Percentiles rank a stretch among this genome's conserved stretches.
Conservation (phyloP, 2,329 filamentous ascomycete species). For the Cercospora sp. region DNA sequence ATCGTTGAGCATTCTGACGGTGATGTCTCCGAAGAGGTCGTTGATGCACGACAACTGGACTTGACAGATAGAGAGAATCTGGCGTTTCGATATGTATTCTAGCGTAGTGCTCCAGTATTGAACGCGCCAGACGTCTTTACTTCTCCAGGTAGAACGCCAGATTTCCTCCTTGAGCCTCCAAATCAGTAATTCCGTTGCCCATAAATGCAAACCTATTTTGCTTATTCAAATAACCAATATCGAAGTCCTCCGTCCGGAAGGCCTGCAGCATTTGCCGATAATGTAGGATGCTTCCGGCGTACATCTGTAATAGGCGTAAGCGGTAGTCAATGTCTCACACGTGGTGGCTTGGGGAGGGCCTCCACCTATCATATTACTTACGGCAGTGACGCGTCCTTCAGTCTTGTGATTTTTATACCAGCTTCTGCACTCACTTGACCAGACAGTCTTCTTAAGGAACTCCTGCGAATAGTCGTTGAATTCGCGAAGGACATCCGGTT, state of each 20-base stretch:
- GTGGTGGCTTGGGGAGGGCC: no score
- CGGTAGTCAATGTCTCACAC: no score
- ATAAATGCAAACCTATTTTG: slow-evolving; percentile 19
- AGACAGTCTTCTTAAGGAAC: slow-evolving; percentile 54
- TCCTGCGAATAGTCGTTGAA: slow-evolving; percentile 51
- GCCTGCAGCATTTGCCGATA: slow-evolving; percentile 18
- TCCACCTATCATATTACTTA: background rate
- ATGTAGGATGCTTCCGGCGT: slow-evolving; percentile 19
- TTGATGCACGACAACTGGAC: slow-evolving; percentile 30
- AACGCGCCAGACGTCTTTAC: slow-evolving; percentile 30
- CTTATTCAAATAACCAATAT: slow-evolving; percentile 14
- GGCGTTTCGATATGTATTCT: slow-evolving; percentile 17
- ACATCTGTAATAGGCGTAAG: slow-evolving; percentile 8
- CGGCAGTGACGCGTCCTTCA: slow-evolving; percentile 38
- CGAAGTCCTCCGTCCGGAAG: slow-evolving; percentile 19
- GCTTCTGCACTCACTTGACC: slow-evolving; percentile 52
- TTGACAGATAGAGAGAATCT: slow-evolving; percentile 32
- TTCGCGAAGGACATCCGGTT: slow-evolving; percentile 48
- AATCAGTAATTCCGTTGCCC: slow-evolving; percentile 18
- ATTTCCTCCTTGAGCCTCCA: slow-evolving; percentile 14
- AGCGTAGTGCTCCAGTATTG: background rate
- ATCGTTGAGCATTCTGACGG: slow-evolving; percentile 22
- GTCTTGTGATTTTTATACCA: slow-evolving; percentile 55
- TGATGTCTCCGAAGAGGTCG: slow-evolving; percentile 26
- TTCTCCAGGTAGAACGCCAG: slow-evolving; percentile 28